Conservation (phyloP, 202 grass and related monocot species). For the Panicum hallii region DNA sequence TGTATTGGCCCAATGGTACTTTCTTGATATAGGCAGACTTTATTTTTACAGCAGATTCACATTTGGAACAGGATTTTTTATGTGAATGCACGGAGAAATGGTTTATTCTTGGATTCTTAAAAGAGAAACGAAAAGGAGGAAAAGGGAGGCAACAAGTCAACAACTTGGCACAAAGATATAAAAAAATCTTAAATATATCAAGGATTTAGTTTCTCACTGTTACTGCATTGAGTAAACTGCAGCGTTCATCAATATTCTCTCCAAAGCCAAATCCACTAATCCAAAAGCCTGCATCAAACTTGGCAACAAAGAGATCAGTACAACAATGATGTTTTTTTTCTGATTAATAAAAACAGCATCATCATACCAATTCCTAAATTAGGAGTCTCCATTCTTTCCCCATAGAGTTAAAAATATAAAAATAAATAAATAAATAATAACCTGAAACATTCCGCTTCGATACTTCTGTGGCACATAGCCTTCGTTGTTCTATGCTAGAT, state of each 20-base stretch:
- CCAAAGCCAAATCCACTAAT: slow-evolving; percentile 95
- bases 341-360: neutral
- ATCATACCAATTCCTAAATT: neutral
- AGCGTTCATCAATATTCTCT: slow-evolving; percentile 81
- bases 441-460: slow-evolving; percentile 87
- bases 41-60: slow-evolving; percentile 12
- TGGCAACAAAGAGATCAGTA: slow-evolving; percentile 29
- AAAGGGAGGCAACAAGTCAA: neutral
- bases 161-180: slow-evolving; percentile 18
- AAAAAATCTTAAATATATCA: neutral
- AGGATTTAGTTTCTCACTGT: slow-evolving; percentile 59
- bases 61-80: neutral
- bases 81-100: neutral
- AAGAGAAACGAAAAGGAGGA: slow-evolving; percentile 13
- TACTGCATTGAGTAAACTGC: slow-evolving; percentile 74
- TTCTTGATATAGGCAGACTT: slow-evolving; percentile 6
- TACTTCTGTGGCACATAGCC: slow-evolving; percentile 82
- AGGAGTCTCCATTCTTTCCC: neutral
- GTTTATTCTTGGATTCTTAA: neutral
- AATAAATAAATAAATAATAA: slow-evolving; percentile 39
- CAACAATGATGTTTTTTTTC: neutral
- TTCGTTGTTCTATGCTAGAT: slow-evolving; percentile 72
- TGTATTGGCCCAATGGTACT: neutral
- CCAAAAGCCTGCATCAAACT: slow-evolving; percentile 72
- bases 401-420: slow-evolving; percentile 27